Evolutionary conservation across 345 rosid genomes (phyloP), one percentile per base, ranked within the genome.

Genomic region (Erysimum cheiranthoides): DNA sequence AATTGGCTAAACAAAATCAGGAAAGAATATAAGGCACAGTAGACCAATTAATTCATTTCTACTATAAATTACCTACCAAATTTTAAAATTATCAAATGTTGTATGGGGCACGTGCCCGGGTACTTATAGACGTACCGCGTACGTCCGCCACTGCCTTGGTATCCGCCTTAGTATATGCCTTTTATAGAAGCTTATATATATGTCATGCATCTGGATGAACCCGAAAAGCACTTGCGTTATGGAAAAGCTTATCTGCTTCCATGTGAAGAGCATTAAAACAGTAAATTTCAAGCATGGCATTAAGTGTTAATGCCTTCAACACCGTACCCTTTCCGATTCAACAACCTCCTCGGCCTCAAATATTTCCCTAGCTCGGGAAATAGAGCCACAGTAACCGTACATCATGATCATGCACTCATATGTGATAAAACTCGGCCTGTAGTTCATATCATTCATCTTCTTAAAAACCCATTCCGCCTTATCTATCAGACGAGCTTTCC

Each of bases 121-220:
- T n/a, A n/a, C n/a, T n/a, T n/a, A n/a, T n/a, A n/a, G n/a, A n/a
- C n/a, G n/a, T n/a, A n/a, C n/a, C n/a, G n/a, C n/a, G n/a, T n/a
- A n/a, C n/a, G n/a, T n/a, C n/a, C n/a, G n/a, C n/a, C n/a, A n/a
- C n/a, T n/a, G n/a, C n/a, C n/a, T n/a, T n/a, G n/a, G n/a, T 85
- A 60, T 87, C 82, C 63, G 91, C 88, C 81, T 86, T 90, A 4
- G 92, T 87, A 73, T 84, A 94, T 61, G 96, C 92, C 82, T 80
- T 94, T 40, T 91, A 94, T 10, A 94, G 86, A 82, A 94, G 90
- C 75, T 85, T n/a, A n/a, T n/a, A n/a, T 94, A 83, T 94, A 94
- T 4, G 98, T 85, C 0, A 86, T 28, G 89, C 79, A 79, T 85
- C 78, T 2, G 85, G 88, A 63, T 31, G 52, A 71, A 89, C 79